Conservation (phyloP, 2,329 filamentous ascomycete species). For the Trichoderma endophyticum region DNA sequence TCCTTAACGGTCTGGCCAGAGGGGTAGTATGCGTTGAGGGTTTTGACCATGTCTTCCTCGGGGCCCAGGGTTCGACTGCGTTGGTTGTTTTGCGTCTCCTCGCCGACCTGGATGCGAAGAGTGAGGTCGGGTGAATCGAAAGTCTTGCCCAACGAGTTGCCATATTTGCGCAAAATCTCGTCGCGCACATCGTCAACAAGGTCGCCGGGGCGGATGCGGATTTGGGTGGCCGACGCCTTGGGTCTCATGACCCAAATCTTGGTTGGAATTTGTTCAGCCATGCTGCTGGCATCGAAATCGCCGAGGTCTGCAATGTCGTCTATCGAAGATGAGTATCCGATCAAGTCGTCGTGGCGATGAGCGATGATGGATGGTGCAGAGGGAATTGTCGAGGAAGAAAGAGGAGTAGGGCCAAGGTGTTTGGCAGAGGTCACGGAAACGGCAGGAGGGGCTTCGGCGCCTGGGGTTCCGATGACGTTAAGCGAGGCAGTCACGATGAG, state of each 20-base stretch:
- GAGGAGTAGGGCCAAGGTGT: not conserved
- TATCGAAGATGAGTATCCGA: not conserved
- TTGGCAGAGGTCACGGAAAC: not conserved
- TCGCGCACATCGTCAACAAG: constrained; percentile 93
- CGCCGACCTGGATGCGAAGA: constrained; percentile 72
- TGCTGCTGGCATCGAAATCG: constrained; percentile 44
- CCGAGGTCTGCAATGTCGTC: not conserved
- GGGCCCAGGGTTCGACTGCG: constrained; percentile 72
- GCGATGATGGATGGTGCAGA: constrained; percentile 21
- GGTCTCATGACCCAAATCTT: constrained; percentile 96
- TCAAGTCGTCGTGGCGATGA: constrained; percentile 25
- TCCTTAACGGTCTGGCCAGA: constrained; percentile 86
- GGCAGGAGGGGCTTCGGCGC: not conserved
- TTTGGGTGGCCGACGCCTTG: constrained; percentile 78
- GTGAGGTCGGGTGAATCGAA: constrained; percentile 90
- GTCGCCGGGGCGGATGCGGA: constrained; percentile 82
- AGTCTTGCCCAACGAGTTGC: constrained; percentile 81
- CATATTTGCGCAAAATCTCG: constrained; percentile 87
- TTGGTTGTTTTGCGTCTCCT: constrained; percentile 42
- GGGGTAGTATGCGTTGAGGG: constrained; percentile 79
- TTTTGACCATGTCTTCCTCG: constrained; percentile 77
- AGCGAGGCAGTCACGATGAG: not conserved
- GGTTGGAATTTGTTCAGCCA: constrained; percentile 59
- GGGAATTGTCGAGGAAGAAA: not conserved
- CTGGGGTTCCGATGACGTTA: not conserved